A percentile compares a stretch with the other conserved stretches of the same genome.
Evolutionary conservation across 2,329 filamentous ascomycete species (phyloP).

Genomic region (Colletotrichum sansevieriae): DNA sequence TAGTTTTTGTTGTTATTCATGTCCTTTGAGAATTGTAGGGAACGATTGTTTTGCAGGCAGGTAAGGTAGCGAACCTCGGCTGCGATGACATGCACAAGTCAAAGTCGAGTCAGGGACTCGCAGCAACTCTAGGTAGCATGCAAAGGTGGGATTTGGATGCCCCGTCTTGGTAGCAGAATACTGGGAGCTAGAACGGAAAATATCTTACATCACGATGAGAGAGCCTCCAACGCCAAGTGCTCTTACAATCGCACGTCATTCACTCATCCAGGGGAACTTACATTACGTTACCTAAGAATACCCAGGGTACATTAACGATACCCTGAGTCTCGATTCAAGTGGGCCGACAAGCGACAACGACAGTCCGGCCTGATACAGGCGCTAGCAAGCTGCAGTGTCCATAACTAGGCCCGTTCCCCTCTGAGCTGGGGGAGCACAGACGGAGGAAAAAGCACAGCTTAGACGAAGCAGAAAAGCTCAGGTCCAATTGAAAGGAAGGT

Average conservation of each 20-base stretch:
- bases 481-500: slow-evolving; percentile 4
- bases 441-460: slow-evolving; percentile 1
- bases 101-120: slow-evolving; percentile 11
- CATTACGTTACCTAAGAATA: not conserved
- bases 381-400: slow-evolving; percentile 7
- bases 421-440: slow-evolving; percentile 20
- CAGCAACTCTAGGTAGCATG: slow-evolving; percentile 24
- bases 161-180: too few relatives aligned
- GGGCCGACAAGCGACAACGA: too few relatives aligned
- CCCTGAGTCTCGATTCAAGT: not conserved
- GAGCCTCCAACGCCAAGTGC: too few relatives aligned
- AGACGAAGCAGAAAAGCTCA: slow-evolving; percentile 6
- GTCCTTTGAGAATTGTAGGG: too few relatives aligned
- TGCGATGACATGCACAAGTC: slow-evolving; percentile 16
- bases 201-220: too few relatives aligned
- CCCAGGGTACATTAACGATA: not conserved
- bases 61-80: slow-evolving; percentile 10
- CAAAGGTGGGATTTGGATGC: slow-evolving; percentile 10
- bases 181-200: too few relatives aligned
- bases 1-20: too few relatives aligned
- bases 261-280: not conserved
- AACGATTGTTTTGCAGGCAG: slow-evolving; percentile 1
- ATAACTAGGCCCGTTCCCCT: slow-evolving; percentile 23
- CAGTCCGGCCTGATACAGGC: too few relatives aligned
- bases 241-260: not conserved